Evolutionary conservation across 2,329 filamentous ascomycete species (phyloP), one percentile per base, ranked within the genome.

Genomic region (Colletotrichum lindemuthianum): DNA sequence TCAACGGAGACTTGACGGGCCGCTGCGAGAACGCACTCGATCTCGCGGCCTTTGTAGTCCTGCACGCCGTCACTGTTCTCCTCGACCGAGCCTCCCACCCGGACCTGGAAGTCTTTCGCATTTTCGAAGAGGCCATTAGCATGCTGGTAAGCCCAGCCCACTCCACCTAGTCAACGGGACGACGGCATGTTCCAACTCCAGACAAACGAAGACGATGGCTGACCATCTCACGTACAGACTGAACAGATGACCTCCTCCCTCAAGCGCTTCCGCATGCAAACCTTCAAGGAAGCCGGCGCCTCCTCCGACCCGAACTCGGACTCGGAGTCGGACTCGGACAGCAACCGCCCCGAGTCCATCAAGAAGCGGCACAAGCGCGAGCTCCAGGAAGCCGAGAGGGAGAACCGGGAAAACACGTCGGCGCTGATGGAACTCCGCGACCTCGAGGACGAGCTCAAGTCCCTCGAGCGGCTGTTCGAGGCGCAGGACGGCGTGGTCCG

Each of bases 41-140:
- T 57, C 80, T 90, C 4, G 88, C 87, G 2, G 87, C 86, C 0
- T 78, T 90, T n/a, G 81, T 88, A 1, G 84, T 86, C 1, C 75
- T 88, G 3, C 87, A 90, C 66, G 86, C 88, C 1, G 82, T 88
- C 3, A 89, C 84, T 1, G 86, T 89, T 0, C 77, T 90, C 1
- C 77, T 90, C 0, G 87, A 90, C 33, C 78, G 84, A 33, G 81
- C 86, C 0, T 84, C 86, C 0, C 86, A 90, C 68, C 84, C 84
- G 0, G 86, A 90, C 50, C 75, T 90, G 0, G 86, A 90, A 63
- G 80, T 90, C 0, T 88, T 90, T 63, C 82, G 87, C 2, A 87
- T 90, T 1, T 90, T 90, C 50, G 87, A 89, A 68, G 88, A 90
- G 66, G 88, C 87, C 6, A 87, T 90, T 37, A 88, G 86, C 11